Evolutionary conservation across 139 green algal species (phyloP), one percentile per base, ranked within the genome.

Genomic region (Chlorella sp.): DNA sequence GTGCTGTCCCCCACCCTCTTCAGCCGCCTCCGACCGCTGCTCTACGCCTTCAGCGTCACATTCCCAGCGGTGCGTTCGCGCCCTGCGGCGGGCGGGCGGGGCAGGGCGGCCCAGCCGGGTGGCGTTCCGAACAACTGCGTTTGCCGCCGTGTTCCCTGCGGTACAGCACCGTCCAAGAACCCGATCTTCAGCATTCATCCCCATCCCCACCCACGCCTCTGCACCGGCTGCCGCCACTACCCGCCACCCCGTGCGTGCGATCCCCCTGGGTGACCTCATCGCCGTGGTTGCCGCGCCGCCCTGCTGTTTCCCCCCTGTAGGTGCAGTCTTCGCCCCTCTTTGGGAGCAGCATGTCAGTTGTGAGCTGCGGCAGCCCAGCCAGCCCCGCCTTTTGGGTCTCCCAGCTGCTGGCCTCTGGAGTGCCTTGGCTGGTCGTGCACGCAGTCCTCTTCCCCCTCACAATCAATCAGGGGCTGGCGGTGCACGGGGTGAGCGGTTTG

Each of bases 351-450:
- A 64, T 69, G 79, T 37, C 66, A 4, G 66, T 80, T 1, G 66
- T 80, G 28, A 81, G 66, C 66, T 88, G 84, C 68, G 71, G 84
- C 66, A 42, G 66, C 39, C 81, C 81, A 28, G 18, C 37, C 28
- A 53, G 84, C 68, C 66, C 66, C 39, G 39, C 68, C 39, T 88
- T 88, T 28, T 88, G 84, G 84, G 32, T 88, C 26, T 81, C 66
- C 34, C 84, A 88, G 84, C 68, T 88, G 66, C 84, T 88, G 66
- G 84, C 84, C 5, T 88, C 84, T 16, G 84, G 84, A 0, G 84
- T 81, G 68, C 84, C 84, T 14, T 88, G 84, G 84, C 66, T 88
- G 66, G 39, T 81, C 39, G 84, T 80, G 14, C 84, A 88, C 68
- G 84, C 84, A 0, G 66, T 88, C 39, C 66, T 88, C 66, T 88